Base-by-base conservation (phyloP, 2,329 filamentous ascomycete species). In the Pseudocercospora pini-densiflorae region DNA sequence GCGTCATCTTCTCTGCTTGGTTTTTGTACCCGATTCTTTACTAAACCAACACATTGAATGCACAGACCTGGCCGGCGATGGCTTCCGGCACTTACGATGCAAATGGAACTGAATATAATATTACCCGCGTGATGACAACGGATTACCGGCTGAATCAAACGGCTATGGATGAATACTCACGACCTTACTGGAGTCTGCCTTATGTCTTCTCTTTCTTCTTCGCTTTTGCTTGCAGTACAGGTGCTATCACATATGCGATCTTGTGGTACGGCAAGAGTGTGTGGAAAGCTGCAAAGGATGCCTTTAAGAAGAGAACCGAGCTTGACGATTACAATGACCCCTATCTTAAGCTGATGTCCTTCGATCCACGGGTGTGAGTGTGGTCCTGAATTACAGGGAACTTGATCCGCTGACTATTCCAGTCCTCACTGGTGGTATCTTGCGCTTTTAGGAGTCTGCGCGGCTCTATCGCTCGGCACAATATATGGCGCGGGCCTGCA, bases 11-110 rank as follows among this genome's bases (percentile, higher is more conserved):
- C 21, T 57, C 62, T 3, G 27, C 36, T 12, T 69, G 68, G 65
- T 29, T 65, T 23, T 49, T 69, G 4, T 96, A 95, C 79, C 83
- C 84, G 74, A 94, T 95, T 73, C 63, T 91, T 64, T 88, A 94
- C 72, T 94, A 90, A 79, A 91, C 92, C 1, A 90, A 91, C 0
- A 94, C 93, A 75, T 91, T 96, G 88, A 92, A 92, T 0, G 94
- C 96, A 31, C 83, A 95, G 3, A 95, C 92, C 1, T 69, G 62
- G 23, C 58, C 47, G 2, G 68, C 68, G 3, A 69, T 69, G 62
- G 57, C 54, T 9, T 87, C 91, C 0, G 88, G 89, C 1, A 92
- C 95, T 0, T 96, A 94, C 74, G 92, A 96, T 79, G 94, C 95
- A 74, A 90, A 85, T 0, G 92, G 92, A n/a, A 85, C 89, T 23